These are phyloP conservation scores for Periconia sp. DNA, from an alignment of 2,329 filamentous ascomycete genomes.

Conservation along the genomic window DNA sequence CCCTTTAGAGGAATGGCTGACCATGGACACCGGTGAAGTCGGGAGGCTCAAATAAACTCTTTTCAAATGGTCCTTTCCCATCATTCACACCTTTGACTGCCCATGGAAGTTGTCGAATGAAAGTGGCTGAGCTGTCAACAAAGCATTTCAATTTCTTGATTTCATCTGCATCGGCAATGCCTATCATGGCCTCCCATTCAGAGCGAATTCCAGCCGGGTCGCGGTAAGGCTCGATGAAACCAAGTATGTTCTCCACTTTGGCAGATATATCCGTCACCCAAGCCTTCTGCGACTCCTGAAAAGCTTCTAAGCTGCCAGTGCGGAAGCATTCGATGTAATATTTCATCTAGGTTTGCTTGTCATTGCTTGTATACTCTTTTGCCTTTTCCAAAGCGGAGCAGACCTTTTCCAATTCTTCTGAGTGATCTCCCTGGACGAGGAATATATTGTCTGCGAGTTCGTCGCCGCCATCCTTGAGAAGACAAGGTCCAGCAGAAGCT, in stretches of 20 bases:
- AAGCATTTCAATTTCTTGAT: slow-evolving; percentile 4
- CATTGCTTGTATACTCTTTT: slow-evolving; percentile 8
- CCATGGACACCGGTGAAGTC: slow-evolving; percentile 5
- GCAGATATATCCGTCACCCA: slow-evolving; percentile 11
- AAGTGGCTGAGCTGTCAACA: slow-evolving; percentile 8
- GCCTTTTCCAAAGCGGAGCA: slow-evolving; percentile 8
- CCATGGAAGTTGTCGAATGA: slow-evolving; percentile 11
- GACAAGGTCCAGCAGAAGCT: slow-evolving; percentile 5
- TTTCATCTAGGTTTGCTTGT: slow-evolving; percentile 7
- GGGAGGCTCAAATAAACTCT: slow-evolving; percentile 1
- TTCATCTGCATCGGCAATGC: slow-evolving; percentile 8
- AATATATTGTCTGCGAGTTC: slow-evolving; percentile 2
- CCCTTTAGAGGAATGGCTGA: neutral
- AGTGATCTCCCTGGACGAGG: slow-evolving; percentile 11
- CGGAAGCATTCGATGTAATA: slow-evolving; percentile 12
- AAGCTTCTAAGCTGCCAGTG: slow-evolving; percentile 13
- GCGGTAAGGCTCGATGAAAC: slow-evolving; percentile 17
- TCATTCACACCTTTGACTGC: slow-evolving; percentile 7
- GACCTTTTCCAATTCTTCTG: slow-evolving; percentile 3
- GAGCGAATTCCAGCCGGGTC: slow-evolving; percentile 14
- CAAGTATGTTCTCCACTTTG: slow-evolving; percentile 13
- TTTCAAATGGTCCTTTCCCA: slow-evolving; percentile 11
- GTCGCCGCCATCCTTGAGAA: neutral
- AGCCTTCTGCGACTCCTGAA: slow-evolving; percentile 7
- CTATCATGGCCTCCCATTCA: slow-evolving; percentile 10